Evolutionary conservation across 192 early-diverging fungal genomes (phyloP).

Genomic region (Gigaspora rosea): DNA sequence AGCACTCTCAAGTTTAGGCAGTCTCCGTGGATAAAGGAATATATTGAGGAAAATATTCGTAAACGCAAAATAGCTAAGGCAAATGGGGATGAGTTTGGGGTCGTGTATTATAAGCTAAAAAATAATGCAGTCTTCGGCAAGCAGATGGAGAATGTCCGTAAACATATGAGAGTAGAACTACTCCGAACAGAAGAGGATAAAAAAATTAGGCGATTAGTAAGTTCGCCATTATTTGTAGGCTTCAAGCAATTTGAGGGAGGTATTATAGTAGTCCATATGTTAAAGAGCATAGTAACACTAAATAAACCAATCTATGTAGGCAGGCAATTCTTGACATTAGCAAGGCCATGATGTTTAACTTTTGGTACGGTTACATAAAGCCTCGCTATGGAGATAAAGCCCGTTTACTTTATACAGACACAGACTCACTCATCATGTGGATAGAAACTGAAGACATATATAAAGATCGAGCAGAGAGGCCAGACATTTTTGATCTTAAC

Average conservation of each 20-base stretch:
- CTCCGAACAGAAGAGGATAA: constrained; percentile 14
- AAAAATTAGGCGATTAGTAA: constrained; percentile 19
- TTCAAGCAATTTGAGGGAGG: constrained; percentile 9
- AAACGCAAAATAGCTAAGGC: constrained; percentile 26
- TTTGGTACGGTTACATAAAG: constrained; percentile 29
- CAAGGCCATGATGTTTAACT: constrained; percentile 27
- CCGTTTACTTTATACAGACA: constrained; percentile 29
- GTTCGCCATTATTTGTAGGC: constrained; percentile 23
- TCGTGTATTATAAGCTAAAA: constrained; percentile 25
- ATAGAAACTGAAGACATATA: constrained; percentile 25
- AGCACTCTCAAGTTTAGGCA: constrained; percentile 16
- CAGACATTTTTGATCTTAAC: constrained; percentile 26
- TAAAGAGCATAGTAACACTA: constrained; percentile 20
- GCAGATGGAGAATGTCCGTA: constrained; percentile 29
- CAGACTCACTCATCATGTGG: constrained; percentile 29
- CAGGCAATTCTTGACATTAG: constrained; percentile 28
- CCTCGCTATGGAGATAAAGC: constrained; percentile 25
- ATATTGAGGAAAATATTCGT: constrained; percentile 32
- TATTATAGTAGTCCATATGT: constrained; percentile 27
- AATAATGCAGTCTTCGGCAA: constrained; percentile 27
- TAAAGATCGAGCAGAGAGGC: constrained; percentile 22
- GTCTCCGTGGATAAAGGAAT: constrained; percentile 23
- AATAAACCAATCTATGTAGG: constrained; percentile 26
- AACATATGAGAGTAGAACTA: constrained; percentile 29
- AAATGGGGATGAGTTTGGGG: constrained; percentile 8